These are phyloP conservation scores for Mycena pura DNA, from an alignment of 768 basidiomycete species.

Conservation along the genomic window DNA sequence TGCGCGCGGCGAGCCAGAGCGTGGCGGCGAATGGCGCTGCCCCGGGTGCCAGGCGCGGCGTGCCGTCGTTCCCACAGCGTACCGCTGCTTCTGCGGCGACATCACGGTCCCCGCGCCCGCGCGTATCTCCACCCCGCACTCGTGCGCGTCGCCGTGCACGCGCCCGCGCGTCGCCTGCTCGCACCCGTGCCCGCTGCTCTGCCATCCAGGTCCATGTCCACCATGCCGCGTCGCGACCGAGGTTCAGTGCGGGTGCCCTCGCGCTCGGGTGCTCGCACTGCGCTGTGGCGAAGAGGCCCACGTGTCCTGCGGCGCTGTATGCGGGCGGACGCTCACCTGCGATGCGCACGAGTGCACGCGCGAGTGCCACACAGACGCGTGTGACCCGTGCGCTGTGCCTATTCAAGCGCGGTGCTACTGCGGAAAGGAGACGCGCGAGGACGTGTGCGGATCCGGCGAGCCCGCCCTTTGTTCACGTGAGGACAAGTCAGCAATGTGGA, in stretches of 20 bases:
- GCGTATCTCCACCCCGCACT: slow-evolving; percentile 76
- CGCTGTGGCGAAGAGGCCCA: slow-evolving; percentile 59
- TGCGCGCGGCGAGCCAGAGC: slow-evolving; percentile 65
- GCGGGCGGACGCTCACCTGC: slow-evolving; percentile 62
- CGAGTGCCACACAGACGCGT: slow-evolving; percentile 80
- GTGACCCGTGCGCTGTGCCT: slow-evolving; percentile 64
- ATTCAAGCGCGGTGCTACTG: slow-evolving; percentile 80
- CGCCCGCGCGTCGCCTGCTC: slow-evolving; percentile 67
- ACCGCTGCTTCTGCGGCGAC: slow-evolving; percentile 86
- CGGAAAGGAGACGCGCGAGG: slow-evolving; percentile 64
- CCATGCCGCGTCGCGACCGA: slow-evolving; percentile 85
- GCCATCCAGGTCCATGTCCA: slow-evolving; percentile 97
- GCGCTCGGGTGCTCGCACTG: slow-evolving; percentile 61
- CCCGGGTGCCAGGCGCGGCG: slow-evolving; percentile 90
- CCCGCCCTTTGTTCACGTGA: slow-evolving; percentile 48
- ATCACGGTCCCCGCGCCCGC: slow-evolving; percentile 75
- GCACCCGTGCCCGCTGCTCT: slow-evolving; percentile 84
- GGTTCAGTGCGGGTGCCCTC: slow-evolving; percentile 81
- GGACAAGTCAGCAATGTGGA: slow-evolving; percentile 58
- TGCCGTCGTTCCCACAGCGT: slow-evolving; percentile 66
- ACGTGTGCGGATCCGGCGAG: slow-evolving; percentile 73
- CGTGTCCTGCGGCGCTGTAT: slow-evolving; percentile 53
- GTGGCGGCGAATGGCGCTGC: slow-evolving; percentile 87
- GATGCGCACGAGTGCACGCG: slow-evolving; percentile 73
- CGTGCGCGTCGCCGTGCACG: slow-evolving; percentile 74